Evolutionary conservation across 2,329 filamentous ascomycete genomes (phyloP).

Genomic region (Zymoseptoria ardabiliae): DNA sequence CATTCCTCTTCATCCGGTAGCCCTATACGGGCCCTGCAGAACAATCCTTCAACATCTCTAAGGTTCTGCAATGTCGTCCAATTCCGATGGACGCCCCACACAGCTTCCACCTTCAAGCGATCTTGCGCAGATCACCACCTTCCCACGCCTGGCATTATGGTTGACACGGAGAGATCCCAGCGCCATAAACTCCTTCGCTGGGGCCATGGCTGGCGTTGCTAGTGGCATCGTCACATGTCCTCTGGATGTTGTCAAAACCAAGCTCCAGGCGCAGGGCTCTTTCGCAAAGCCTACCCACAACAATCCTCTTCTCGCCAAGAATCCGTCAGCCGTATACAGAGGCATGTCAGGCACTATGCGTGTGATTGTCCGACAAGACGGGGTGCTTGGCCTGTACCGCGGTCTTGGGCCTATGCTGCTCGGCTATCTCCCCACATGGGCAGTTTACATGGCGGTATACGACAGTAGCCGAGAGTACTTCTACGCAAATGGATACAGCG

Average conservation of each 20-base stretch:
- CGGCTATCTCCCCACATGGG: conserved; percentile 95
- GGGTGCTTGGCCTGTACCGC: conserved; percentile 82
- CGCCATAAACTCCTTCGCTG: conserved; percentile 72
- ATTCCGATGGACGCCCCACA: conserved; percentile 23
- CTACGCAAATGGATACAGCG: conserved; percentile 45
- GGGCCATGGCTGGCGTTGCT: conserved; percentile 82
- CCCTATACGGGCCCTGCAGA: conserved; percentile 25
- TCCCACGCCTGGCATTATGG: conserved; percentile 33
- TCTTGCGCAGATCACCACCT: conserved; percentile 11
- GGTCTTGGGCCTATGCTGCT: conserved; percentile 90
- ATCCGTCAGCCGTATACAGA: conserved; percentile 52
- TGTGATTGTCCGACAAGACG: conserved; percentile 82
- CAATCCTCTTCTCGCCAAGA: background rate
- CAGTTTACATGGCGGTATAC: conserved; percentile 95
- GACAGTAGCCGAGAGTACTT: conserved; percentile 76
- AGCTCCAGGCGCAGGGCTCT: conserved; percentile 88
- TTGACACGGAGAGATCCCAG: conserved; percentile 45
- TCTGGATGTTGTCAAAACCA: conserved; percentile 98
- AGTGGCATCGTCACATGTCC: conserved; percentile 94
- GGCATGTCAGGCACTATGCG: conserved; percentile 80
- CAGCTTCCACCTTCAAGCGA: conserved; percentile 7
- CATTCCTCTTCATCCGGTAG: conserved; percentile 21
- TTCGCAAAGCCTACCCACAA: conserved; percentile 46
- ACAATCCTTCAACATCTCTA: conserved; percentile 7
- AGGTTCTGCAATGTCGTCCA: conserved; percentile 23